A percentile compares a stretch with the other conserved stretches of the same genome.
Conservation (phyloP, 371 early-diverging fungal species). For the Mucor irregularis region DNA sequence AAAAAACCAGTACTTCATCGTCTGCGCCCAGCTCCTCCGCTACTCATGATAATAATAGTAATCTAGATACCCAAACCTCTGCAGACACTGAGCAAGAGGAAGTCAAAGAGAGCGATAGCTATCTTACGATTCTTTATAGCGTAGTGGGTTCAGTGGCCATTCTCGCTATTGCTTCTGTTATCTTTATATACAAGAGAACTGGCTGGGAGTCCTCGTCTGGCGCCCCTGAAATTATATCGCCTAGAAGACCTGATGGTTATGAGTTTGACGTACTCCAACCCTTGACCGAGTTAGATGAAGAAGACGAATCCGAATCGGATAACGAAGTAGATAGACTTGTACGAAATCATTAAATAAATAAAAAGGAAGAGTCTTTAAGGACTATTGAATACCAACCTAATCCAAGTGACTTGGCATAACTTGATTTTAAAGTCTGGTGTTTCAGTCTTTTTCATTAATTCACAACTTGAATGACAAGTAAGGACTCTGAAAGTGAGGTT, state of each 20-base stretch:
- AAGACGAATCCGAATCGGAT: constrained; percentile 13
- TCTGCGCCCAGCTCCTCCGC: background rate
- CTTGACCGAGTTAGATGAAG: constrained; percentile 24
- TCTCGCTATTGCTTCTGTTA: constrained; percentile 16
- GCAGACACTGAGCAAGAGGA: background rate
- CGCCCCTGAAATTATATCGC: background rate
- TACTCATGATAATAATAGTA: background rate
- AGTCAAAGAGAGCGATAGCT: background rate
- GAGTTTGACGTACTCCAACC: constrained; percentile 30
- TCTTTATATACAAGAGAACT: constrained; percentile 18
- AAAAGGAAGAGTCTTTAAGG: background rate
- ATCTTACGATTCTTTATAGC: constrained; percentile 13
- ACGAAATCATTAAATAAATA: background rate
- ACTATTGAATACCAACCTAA: too few species aligned
- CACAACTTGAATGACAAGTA: too few species aligned
- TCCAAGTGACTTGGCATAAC: too few species aligned
- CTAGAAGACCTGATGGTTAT: constrained; percentile 18
- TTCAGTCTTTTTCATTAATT: too few species aligned
- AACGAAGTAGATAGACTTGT: constrained; percentile 2
- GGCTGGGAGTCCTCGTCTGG: constrained; percentile 1
- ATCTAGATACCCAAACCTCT: background rate
- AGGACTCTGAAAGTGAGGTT: too few species aligned
- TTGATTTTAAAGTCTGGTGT: too few species aligned
- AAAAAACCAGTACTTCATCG: background rate
- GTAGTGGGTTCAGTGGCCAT: constrained; percentile 19